Conservation (phyloP, 2,329 filamentous ascomycete species). For the Nemania bipapillata region DNA sequence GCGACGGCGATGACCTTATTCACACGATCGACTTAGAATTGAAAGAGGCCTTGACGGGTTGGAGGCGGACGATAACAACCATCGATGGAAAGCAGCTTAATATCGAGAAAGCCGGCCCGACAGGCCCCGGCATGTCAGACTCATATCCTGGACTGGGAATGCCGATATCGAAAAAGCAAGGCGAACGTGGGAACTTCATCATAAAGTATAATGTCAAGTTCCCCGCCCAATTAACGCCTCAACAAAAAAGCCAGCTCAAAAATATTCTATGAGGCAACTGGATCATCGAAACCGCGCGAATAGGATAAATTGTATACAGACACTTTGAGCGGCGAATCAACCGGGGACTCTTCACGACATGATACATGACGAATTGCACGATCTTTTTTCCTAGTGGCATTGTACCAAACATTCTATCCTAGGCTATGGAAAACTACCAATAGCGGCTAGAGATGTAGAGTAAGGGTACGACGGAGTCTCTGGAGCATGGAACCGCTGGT, state of each 20-base stretch:
- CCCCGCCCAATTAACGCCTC: conserved; percentile 77
- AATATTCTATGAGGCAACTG: conserved; percentile 71
- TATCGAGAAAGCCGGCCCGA: conserved; percentile 83
- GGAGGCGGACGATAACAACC: conserved; percentile 89
- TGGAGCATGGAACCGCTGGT: conserved; percentile 10
- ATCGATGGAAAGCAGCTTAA: conserved; percentile 90
- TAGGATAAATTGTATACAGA: neutral
- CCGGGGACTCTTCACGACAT: conserved; percentile 12
- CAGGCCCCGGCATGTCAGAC: conserved; percentile 83
- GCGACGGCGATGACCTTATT: conserved; percentile 87
- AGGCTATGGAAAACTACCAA: neutral
- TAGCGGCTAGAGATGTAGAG: conserved; percentile 14
- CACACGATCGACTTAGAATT: conserved; percentile 82
- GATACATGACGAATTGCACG: conserved; percentile 26
- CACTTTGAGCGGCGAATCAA: neutral
- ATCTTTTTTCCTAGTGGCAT: conserved; percentile 26
- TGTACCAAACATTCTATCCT: conserved; percentile 14
- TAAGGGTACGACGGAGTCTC: conserved; percentile 19
- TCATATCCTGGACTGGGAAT: conserved; percentile 88
- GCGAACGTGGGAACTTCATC: conserved; percentile 85
- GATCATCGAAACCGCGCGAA: neutral
- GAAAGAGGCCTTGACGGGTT: conserved; percentile 94
- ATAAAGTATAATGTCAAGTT: conserved; percentile 94
- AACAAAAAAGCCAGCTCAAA: conserved; percentile 83
- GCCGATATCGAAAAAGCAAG: conserved; percentile 91